These are phyloP conservation scores for Danielozyma ontarioensis DNA, from an alignment of 805 yeast species.

Conservation along the genomic window DNA sequence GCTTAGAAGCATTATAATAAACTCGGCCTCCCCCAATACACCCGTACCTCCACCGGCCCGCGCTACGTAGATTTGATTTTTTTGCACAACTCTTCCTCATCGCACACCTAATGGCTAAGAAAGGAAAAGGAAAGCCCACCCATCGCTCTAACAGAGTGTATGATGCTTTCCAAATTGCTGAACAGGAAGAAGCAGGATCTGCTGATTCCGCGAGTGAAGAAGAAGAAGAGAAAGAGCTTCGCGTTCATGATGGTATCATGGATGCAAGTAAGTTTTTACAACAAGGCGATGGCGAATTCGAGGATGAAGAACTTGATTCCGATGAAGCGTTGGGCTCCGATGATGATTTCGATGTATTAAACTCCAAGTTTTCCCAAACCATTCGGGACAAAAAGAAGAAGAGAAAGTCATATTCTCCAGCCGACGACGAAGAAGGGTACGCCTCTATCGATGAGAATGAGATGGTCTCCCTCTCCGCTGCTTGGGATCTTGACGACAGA, in stretches of 20 bases:
- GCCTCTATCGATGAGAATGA: slow-evolving; percentile 73
- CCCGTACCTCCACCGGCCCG: not conserved
- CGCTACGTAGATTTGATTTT: slow-evolving; percentile 1
- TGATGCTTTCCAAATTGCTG: slow-evolving; percentile 43
- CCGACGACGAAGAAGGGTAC: slow-evolving; percentile 48
- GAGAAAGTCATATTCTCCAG: slow-evolving; percentile 14
- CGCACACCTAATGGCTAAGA: not conserved
- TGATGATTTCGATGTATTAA: slow-evolving; percentile 58
- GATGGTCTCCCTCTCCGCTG: slow-evolving; percentile 73
- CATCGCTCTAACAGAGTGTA: not conserved
- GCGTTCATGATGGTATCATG: slow-evolving; percentile 33
- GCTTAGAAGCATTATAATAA: slow-evolving; percentile 83
- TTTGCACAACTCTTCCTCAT: slow-evolving; percentile 1
- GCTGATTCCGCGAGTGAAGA: slow-evolving; percentile 13
- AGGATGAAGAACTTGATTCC: slow-evolving; percentile 70
- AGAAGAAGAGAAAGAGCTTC: too few relatives aligned
- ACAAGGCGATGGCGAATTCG: slow-evolving; percentile 28
- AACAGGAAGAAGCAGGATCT: slow-evolving; percentile 26
- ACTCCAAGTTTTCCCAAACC: slow-evolving; percentile 65
- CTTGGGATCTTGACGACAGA: slow-evolving; percentile 77
- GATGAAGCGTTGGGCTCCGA: slow-evolving; percentile 88
- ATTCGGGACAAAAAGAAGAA: slow-evolving; percentile 48
- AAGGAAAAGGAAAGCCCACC: slow-evolving; percentile 1
- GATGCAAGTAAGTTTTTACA: slow-evolving; percentile 35
- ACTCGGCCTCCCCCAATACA: not conserved